Evolutionary conservation across 2,329 filamentous ascomycete genomes (phyloP), one percentile per base, ranked within the genome.

Genomic region (Talaromyces sp.): DNA sequence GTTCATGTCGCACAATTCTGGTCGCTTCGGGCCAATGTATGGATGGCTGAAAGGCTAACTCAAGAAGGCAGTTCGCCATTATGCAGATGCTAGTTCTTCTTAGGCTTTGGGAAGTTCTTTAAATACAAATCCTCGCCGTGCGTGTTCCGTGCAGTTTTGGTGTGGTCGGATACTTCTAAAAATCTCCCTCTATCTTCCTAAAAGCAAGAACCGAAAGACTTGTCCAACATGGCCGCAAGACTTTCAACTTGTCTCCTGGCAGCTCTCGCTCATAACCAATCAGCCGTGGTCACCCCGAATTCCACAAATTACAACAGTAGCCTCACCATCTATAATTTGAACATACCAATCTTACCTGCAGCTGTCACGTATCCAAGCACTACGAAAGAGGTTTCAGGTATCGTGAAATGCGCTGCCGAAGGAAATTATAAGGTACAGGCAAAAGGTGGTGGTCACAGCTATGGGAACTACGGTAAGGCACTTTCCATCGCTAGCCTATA

Each of bases 401-500:
- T 83, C 2, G 77, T 86, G n/a, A 72, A 73, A 45, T 86, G 83
- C 64, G 84, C 82, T 3, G 70, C 71, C 1, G 69, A 77, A 25
- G 66, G 73, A 47, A 73, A 73, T 7, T 73, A 84, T 33, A 82
- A 83, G 58, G 81, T 86, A 2, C 83, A 83, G 45, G 76, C 83
- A 3, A 81, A 80, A 65, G 78, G 80, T 41, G 84, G 84, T 11
- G 85, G 84, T 0, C 84, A 86, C 69, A 82, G 80, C 47, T 86
- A 84, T 70, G 84, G 79, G 0, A 84, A 82, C 49, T 83, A 80
- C 61, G 81, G 81, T 65, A 74, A 75, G 13, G 56, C 25, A 61
- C 47, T 27, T 15, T 52, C 25, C 15, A 31, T 15, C 3, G 13
- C 15, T 33, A 8, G 15, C 15, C 25, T 10, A 31, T 33, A 15